Conservation (phyloP, 106 monocot species). For the Apostasia ramifera region DNA sequence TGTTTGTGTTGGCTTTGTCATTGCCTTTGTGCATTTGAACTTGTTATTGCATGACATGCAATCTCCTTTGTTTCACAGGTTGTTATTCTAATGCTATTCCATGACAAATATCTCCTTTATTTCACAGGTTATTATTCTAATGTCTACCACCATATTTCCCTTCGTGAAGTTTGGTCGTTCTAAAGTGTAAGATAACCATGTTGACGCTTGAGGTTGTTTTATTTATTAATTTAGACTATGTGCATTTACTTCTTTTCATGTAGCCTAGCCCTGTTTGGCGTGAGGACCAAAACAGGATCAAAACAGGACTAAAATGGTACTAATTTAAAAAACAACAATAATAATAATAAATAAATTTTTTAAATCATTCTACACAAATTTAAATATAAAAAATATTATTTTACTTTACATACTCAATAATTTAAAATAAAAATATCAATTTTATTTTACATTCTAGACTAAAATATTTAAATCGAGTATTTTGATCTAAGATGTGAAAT, state of each 20-base stretch:
- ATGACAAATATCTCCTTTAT: neutral
- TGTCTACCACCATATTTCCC: neutral
- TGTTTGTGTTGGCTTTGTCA: too few relatives aligned
- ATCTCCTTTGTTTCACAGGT: neutral
- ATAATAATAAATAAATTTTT: neutral
- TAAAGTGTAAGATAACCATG: neutral
- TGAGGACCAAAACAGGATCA: too few relatives aligned
- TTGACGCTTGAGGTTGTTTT: neutral
- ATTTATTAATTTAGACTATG: neutral
- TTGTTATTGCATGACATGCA: too few relatives aligned
- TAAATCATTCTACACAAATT: neutral
- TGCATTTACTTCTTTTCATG: neutral
- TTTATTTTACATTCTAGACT: too few relatives aligned
- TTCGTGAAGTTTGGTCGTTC: neutral
- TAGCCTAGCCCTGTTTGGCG: neutral
- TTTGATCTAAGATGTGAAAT: too few relatives aligned
- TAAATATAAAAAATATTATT: too few relatives aligned
- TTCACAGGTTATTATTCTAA: neutral
- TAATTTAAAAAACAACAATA: neutral
- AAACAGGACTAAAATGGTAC: neutral
- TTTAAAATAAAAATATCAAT: too few relatives aligned
- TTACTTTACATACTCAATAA: too few relatives aligned
- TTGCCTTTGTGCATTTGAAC: too few relatives aligned
- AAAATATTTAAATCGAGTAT: too few relatives aligned
- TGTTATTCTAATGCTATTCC: neutral